Conservation (phyloP, 2,329 filamentous ascomycete genomes). For the Xylariaceae sp. region DNA sequence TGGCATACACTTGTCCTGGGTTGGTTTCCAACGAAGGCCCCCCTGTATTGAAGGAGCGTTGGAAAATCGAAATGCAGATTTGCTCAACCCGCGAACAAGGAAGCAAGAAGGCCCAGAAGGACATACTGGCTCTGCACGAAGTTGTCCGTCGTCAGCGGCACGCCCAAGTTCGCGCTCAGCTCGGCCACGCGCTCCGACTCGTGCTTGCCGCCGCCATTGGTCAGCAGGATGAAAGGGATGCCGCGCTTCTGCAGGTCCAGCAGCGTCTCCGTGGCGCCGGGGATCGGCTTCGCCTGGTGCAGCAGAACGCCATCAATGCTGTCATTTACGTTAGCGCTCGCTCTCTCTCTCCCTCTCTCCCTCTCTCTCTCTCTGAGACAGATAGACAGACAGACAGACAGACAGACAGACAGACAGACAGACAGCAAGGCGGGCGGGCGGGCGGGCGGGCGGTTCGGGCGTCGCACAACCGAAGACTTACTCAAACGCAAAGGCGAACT, state of each 20-base stretch:
- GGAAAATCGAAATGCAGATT: no score
- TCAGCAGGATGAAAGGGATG: constrained; percentile 90
- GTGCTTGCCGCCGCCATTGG: constrained; percentile 85
- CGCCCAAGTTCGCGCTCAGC: constrained; percentile 56
- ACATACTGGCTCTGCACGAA: constrained; percentile 91
- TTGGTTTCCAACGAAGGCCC: no score
- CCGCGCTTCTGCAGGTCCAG: constrained; percentile 62
- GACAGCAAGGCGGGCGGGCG: no score
- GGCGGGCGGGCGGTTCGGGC: background rate
- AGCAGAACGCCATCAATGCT: constrained; percentile 92
- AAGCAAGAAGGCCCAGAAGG: no score
- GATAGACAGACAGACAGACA: no score
- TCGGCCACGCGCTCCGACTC: constrained; percentile 68
- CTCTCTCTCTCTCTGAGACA: no score
- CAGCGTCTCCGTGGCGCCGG: constrained; percentile 68
- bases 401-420: no score
- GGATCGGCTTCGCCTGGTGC: constrained; percentile 69
- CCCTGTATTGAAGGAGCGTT: no score
- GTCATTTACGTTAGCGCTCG: background rate
- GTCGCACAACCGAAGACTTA: constrained; percentile 20
- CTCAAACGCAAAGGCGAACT: constrained; percentile 29
- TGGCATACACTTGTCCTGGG: no score
- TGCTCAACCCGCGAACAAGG: no score
- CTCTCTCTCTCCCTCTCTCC: background rate
- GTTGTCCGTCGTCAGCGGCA: constrained; percentile 57